Conservation (phyloP, 2,329 filamentous ascomycete species). For the Penicillium frequentans region DNA sequence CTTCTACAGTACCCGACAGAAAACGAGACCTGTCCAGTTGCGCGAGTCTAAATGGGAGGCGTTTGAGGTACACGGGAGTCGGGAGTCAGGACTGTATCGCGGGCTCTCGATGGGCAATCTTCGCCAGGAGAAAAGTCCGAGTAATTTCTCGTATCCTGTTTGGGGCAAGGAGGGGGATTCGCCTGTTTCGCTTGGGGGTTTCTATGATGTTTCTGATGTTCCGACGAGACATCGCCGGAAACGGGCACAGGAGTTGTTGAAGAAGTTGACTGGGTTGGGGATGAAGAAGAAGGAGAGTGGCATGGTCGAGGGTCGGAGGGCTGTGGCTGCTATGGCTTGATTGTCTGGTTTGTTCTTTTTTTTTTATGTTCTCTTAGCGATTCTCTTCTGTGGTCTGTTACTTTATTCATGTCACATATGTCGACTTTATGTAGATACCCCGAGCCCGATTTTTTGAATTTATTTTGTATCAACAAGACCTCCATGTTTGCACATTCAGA, state of each 20-base stretch:
- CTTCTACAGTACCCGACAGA: conserved; percentile 20
- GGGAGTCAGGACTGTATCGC: conserved; percentile 3
- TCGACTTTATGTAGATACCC: neutral
- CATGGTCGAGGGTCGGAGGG: neutral
- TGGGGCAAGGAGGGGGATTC: neutral
- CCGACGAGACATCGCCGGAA: conserved; percentile 6
- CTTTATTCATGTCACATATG: neutral
- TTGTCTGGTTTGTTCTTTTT: neutral
- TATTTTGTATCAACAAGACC: neutral
- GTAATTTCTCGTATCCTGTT: conserved; percentile 4
- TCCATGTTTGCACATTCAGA: neutral
- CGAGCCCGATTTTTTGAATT: neutral
- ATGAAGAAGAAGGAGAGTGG: conserved; percentile 25
- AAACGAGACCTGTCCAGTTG: neutral
- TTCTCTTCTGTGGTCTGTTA: neutral
- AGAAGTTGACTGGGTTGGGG: conserved; percentile 19
- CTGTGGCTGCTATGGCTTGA: neutral
- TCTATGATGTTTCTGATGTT: conserved; percentile 4
- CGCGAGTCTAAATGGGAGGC: conserved; percentile 3
- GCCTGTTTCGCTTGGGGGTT: neutral
- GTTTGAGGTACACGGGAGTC: conserved; percentile 4
- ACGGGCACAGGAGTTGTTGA: conserved; percentile 18
- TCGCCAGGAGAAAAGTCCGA: neutral
- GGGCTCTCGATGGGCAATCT: conserved; percentile 5
- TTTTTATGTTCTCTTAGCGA: neutral